phyloP scores from a whole-genome alignment of 2,329 filamentous ascomycete genomes.

The Torrubiellomyces zombiae region DNA sequence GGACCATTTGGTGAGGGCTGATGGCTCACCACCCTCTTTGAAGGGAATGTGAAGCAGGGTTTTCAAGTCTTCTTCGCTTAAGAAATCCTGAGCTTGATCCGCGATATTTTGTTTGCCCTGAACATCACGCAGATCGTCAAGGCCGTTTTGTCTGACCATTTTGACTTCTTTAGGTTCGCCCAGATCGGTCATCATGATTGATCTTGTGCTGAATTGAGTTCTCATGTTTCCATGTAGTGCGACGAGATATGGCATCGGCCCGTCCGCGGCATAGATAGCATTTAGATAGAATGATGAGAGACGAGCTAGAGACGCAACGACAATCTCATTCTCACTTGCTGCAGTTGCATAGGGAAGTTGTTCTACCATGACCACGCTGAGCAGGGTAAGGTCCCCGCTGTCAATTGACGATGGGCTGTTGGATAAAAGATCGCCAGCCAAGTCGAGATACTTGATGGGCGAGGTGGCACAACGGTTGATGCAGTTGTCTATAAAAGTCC shows the following conservation, averaged over 20 bases:
- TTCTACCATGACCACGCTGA: constrained; percentile 56
- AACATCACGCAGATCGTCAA: too few species aligned
- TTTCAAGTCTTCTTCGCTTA: constrained; percentile 28
- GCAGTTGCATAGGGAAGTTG: constrained; percentile 53
- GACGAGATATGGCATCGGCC: constrained; percentile 16
- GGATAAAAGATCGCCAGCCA: constrained; percentile 32
- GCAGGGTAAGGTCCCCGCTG: constrained; percentile 31
- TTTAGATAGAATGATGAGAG: constrained; percentile 40
- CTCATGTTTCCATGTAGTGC: constrained; percentile 14
- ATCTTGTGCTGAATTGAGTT: constrained; percentile 12
- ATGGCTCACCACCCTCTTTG: constrained; percentile 29
- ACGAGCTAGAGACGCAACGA: too few species aligned
- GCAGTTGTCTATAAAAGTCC: constrained; percentile 70
- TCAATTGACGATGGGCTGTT: constrained; percentile 11
- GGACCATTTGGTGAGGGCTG: constrained; percentile 46
- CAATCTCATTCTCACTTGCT: constrained; percentile 32
- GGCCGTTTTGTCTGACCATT: constrained; percentile 4
- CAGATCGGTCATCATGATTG: constrained; percentile 9
- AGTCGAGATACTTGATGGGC: constrained; percentile 70
- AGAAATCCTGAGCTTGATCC: too few species aligned
- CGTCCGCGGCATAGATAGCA: constrained; percentile 32
- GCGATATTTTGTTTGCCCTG: constrained; percentile 2
- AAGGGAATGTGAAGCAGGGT: constrained; percentile 34
- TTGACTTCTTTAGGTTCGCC: constrained; percentile 7
- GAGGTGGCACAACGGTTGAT: constrained; percentile 55